A percentile compares a stretch with the other conserved stretches of the same genome.
These are phyloP conservation scores for Solanum neorickii DNA, from an alignment of 257 asterid species.

Conservation along the genomic window DNA sequence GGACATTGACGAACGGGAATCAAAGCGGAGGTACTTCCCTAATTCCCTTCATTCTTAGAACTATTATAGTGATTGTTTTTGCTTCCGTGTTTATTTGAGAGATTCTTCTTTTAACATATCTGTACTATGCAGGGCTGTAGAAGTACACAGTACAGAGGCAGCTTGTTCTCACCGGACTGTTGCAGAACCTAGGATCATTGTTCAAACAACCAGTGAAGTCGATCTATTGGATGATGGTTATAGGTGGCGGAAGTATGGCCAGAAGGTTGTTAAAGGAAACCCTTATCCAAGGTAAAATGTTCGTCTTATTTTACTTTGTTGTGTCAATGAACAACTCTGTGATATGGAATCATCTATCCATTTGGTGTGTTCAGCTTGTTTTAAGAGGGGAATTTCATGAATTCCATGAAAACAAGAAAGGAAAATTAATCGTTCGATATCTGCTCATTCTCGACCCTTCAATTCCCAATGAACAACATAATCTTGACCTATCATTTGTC, in stretches of 20 bases:
- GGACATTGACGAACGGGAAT: slow-evolving; percentile 67
- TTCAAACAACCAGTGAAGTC: slow-evolving; percentile 87
- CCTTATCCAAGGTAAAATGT: slow-evolving; percentile 70
- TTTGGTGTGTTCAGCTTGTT: neutral
- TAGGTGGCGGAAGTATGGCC: slow-evolving; percentile 92
- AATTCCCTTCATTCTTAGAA: neutral
- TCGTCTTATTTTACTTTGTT: neutral
- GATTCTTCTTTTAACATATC: neutral
- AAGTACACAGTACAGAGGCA: slow-evolving; percentile 43
- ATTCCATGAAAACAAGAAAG: neutral
- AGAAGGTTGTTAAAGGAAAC: slow-evolving; percentile 94
- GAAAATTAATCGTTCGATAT: neutral
- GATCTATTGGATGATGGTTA: slow-evolving; percentile 92
- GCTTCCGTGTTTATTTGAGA: neutral
- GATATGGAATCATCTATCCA: neutral
- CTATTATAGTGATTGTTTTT: neutral
- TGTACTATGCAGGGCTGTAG: slow-evolving; percentile 38
- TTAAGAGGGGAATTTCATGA: neutral
- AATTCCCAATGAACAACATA: neutral
- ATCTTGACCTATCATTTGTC: neutral
- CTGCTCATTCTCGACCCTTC: neutral
- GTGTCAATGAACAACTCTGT: neutral
- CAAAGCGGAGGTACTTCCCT: slow-evolving; percentile 61
- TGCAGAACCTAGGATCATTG: slow-evolving; percentile 83
- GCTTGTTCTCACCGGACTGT: slow-evolving; percentile 71